Percentiles rank a stretch among this genome's conserved stretches.
Conservation (phyloP, 169 alveolate genomes). For the Cyclospora cayetanensis region DNA sequence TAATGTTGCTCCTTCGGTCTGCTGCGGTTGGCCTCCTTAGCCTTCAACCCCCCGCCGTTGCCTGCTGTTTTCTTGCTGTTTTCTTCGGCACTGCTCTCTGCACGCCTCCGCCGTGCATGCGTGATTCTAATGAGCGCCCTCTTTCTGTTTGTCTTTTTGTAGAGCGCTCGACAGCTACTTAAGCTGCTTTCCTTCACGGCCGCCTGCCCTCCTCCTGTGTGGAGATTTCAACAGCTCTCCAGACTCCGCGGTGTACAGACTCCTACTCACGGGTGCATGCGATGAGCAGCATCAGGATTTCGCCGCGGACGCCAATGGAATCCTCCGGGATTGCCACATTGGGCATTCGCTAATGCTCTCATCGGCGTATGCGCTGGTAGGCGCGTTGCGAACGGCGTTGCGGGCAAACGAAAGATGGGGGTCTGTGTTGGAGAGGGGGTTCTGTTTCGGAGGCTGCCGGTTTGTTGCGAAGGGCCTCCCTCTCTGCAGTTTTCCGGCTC, state of each 20-base stretch:
- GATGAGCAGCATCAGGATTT: constrained; percentile 79
- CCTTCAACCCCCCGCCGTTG: not conserved
- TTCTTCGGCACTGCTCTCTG: not conserved
- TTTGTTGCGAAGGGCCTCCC: not conserved
- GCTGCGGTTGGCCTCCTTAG: not conserved
- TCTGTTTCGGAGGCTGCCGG: not conserved
- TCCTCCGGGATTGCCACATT: not conserved
- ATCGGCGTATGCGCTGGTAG: constrained; percentile 46
- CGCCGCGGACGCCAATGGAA: constrained; percentile 17
- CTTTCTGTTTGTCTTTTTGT: not conserved
- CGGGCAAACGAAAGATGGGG: not conserved
- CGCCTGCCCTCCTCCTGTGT: not conserved
- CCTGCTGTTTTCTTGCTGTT: not conserved
- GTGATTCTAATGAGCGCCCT: not conserved
- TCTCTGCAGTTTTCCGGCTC: not conserved
- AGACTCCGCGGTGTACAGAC: constrained; percentile 75
- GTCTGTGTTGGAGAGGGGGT: not conserved
- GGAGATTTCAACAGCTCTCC: not conserved
- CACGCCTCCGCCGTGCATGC: not conserved
- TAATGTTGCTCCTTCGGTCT: not conserved
- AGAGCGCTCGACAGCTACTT: not conserved
- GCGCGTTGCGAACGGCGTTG: not conserved
- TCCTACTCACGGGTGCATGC: constrained; percentile 79
- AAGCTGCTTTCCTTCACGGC: not conserved
- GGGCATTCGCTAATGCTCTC: not conserved